A percentile compares a stretch with the other conserved stretches of the same genome.
Conservation (phyloP, 2,329 filamentous ascomycete species). For the Polytolypa hystricis region DNA sequence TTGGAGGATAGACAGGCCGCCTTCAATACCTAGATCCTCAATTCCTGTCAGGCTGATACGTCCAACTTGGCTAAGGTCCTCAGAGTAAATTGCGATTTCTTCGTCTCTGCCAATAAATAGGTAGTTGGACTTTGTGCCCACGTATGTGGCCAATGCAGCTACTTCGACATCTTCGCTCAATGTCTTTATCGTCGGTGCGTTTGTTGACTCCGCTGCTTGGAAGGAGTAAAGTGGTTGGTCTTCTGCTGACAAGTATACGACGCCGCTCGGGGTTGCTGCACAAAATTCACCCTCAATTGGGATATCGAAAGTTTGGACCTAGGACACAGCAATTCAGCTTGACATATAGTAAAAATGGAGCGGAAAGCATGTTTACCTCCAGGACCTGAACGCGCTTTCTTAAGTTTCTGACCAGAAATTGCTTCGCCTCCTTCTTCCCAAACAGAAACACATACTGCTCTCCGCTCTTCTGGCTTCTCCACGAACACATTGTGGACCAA, state of each 20-base stretch:
- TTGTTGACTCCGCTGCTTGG: constrained; percentile 29
- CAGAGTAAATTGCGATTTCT: constrained; percentile 30
- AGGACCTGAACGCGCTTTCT: constrained; percentile 24
- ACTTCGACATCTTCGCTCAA: constrained; percentile 30
- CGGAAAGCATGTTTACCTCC: constrained; percentile 21
- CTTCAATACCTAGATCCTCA: constrained; percentile 33
- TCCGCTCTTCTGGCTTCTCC: constrained; percentile 29
- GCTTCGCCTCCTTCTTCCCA: constrained; percentile 31
- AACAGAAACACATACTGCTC: constrained; percentile 38
- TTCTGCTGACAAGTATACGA: constrained; percentile 34
- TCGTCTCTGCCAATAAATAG: constrained; percentile 33
- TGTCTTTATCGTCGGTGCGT: constrained; percentile 24
- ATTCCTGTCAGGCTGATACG: constrained; percentile 27
- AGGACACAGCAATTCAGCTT: background rate
- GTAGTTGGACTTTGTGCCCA: constrained; percentile 26
- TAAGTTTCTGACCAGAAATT: constrained; percentile 27
- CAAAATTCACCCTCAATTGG: constrained; percentile 36
- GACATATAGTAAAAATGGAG: background rate
- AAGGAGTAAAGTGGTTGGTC: constrained; percentile 30
- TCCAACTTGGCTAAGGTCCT: constrained; percentile 26
- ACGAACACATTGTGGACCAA: constrained; percentile 39
- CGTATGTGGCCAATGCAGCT: constrained; percentile 35
- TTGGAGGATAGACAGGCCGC: constrained; percentile 36
- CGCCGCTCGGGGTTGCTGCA: constrained; percentile 26
- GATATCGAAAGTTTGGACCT: constrained; percentile 31